phyloP scores from a whole-genome alignment of 768 basidiomycete species.

The Rubroboletus pulcherrimus region DNA sequence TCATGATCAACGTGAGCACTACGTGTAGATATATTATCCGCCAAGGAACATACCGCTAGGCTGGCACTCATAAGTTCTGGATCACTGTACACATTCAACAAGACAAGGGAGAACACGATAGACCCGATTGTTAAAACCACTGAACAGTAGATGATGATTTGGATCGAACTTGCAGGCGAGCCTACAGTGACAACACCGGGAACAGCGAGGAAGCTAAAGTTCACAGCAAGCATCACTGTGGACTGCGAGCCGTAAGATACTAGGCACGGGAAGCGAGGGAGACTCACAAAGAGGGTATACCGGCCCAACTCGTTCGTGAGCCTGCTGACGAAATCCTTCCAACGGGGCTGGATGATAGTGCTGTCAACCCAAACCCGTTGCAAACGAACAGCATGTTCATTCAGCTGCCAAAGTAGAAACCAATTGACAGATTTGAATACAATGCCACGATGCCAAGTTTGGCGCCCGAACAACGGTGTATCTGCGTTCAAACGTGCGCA shows the following conservation, averaged over 20 bases:
- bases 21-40: too few species aligned
- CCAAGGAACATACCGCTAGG: slow-evolving; percentile 2
- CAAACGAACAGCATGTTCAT: slow-evolving; percentile 11
- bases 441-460: slow-evolving; percentile 1
- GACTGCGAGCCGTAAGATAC: slow-evolving; percentile 1
- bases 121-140: slow-evolving; percentile 8
- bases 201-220: too few species aligned
- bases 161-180: not conserved
- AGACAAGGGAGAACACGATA: slow-evolving; percentile 10
- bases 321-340: slow-evolving; percentile 11
- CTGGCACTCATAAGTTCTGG: slow-evolving; percentile 4
- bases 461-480: slow-evolving; percentile 5
- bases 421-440: not conserved
- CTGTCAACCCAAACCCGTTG: slow-evolving; percentile 14
- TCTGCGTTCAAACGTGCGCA: slow-evolving; percentile 13
- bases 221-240: too few species aligned
- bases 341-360: slow-evolving; percentile 9
- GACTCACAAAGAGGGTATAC: slow-evolving; percentile 13
- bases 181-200: not conserved
- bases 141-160: slow-evolving; percentile 13
- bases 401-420: slow-evolving; percentile 5
- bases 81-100: slow-evolving; percentile 12
- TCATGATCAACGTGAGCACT: not conserved
- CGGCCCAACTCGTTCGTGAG: slow-evolving; percentile 4
- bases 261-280: not conserved